Evolutionary conservation across 2,329 filamentous ascomycete species (phyloP).

Genomic region (Coniochaeta prunicola): DNA sequence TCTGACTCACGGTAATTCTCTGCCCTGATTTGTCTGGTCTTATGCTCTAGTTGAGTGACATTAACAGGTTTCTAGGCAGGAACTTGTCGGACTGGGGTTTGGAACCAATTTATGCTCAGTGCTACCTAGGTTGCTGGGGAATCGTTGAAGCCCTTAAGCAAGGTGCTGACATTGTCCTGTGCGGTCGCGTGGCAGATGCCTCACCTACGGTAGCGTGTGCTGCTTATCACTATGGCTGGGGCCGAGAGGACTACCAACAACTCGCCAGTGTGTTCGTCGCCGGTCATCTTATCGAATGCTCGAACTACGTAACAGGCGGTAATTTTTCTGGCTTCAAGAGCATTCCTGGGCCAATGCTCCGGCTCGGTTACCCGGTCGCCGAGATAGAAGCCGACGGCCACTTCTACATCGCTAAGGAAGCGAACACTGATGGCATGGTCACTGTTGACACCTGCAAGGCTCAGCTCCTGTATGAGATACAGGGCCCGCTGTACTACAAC

Average conservation of each 20-base stretch:
- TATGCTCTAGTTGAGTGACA: too few species aligned
- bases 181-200: conserved; percentile 14
- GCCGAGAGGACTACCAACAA: conserved; percentile 4
- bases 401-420: conserved; percentile 35
- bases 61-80: too few species aligned
- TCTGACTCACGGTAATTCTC: too few species aligned
- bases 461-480: conserved; percentile 38
- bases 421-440: conserved; percentile 27
- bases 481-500: conserved; percentile 35
- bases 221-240: conserved; percentile 11
- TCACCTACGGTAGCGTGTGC: conserved; percentile 12
- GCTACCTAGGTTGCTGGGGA: conserved; percentile 34
- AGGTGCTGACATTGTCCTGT: conserved; percentile 14
- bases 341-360: conserved; percentile 18
- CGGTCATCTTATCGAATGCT: conserved; percentile 12
- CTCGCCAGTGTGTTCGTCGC: conserved; percentile 10
- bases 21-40: too few species aligned
- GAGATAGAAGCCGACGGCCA: conserved; percentile 34
- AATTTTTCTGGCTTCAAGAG: conserved; percentile 39
- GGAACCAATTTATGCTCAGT: conserved; percentile 17
- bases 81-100: conserved; percentile 11
- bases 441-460: conserved; percentile 7
- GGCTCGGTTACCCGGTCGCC: conserved; percentile 35
- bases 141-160: conserved; percentile 18
- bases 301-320: conserved; percentile 31